Evolutionary conservation across 306 rosid genomes (phyloP), one percentile per base, ranked within the genome.

Genomic region (Quercus cerris): DNA sequence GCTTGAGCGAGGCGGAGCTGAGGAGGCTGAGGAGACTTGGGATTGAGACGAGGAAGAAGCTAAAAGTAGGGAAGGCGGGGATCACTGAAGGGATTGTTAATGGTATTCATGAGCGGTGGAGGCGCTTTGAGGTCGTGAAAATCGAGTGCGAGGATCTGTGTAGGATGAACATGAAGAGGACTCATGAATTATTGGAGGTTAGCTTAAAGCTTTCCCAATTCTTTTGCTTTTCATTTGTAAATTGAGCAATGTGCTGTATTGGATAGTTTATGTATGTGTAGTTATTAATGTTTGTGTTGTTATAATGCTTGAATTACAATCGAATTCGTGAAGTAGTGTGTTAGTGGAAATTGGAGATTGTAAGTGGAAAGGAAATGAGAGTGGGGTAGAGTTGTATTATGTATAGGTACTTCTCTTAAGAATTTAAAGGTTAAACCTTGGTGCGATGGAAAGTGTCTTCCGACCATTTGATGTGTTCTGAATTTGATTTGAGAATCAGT

Each of bases 171-270:
- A 94, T 94, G 97, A 93, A 90, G 87, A 87, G 95, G 83, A 94
- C 97, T 30, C 99, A 94, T 85, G 97, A 94, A 33, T 78, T 94
- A 75, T 79, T 94, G 86, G 97, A 94, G 99, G 99, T 94, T 75
- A 77, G 87, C 28, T 38, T 41, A 8, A 8, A 41, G 46, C 11
- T 12, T 70, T 77, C 15, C 4, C 3, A 4, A 19, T 5, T 2
- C 4, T 20, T 9, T 2, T 27, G 27, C 9, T 6, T 20, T 70
- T 18, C 1, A 33, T 23, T 33, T 74, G 44, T 23, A 33, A 51
- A 22, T 49, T 49, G 54, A 49, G 17, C 54, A 49, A 49, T 17
- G 27, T 49, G 71, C 25, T 20, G 23, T 4, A 4, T 19, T 19
- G 17, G 10, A 8, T 10, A 41, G 46, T 41, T 41, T 41, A 41